Percentiles rank a stretch among this genome's conserved stretches.
Evolutionary conservation across 106 monocot genomes (phyloP).

Genomic region (Ottelia alismoides): DNA sequence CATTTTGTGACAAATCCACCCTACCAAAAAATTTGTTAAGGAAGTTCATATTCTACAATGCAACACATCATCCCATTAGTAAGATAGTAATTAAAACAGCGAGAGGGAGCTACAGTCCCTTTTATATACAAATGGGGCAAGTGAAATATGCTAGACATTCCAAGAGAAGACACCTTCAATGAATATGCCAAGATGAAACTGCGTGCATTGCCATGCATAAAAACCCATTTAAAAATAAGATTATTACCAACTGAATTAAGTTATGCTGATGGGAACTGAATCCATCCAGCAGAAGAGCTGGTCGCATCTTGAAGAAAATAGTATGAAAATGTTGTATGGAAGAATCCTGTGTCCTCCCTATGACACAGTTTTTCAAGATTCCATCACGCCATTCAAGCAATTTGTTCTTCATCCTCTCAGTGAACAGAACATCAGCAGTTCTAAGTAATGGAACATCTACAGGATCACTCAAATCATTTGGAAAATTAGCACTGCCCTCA

Average conservation of each 20-base stretch:
- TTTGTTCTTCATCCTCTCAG: slow-evolving; percentile 70
- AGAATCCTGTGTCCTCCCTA: slow-evolving; percentile 13
- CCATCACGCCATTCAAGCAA: slow-evolving; percentile 68
- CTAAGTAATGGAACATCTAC: slow-evolving; percentile 39
- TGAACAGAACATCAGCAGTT: slow-evolving; percentile 75
- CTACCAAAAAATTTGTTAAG: too few species aligned
- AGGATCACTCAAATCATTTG: slow-evolving; percentile 7
- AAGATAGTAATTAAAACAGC: too few species aligned
- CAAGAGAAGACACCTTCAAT: too few species aligned
- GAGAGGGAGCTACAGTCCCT: too few species aligned
- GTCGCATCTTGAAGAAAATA: slow-evolving; percentile 78
- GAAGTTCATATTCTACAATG: too few species aligned
- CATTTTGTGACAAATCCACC: too few species aligned
- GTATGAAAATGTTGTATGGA: slow-evolving; percentile 3
- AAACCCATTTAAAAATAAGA: too few species aligned
- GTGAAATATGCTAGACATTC: too few species aligned
- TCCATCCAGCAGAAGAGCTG: slow-evolving; percentile 64
- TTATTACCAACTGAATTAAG: slow-evolving; percentile 84
- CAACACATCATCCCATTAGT: too few species aligned
- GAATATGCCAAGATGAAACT: too few species aligned
- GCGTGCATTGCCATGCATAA: too few species aligned
- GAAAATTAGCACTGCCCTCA: slow-evolving; percentile 14
- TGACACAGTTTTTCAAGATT: slow-evolving; percentile 21
- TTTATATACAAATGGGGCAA: too few species aligned
- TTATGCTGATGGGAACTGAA: slow-evolving; percentile 70